Base-by-base conservation (phyloP, 441 rosid species). In the Euphorbia celastroides region DNA sequence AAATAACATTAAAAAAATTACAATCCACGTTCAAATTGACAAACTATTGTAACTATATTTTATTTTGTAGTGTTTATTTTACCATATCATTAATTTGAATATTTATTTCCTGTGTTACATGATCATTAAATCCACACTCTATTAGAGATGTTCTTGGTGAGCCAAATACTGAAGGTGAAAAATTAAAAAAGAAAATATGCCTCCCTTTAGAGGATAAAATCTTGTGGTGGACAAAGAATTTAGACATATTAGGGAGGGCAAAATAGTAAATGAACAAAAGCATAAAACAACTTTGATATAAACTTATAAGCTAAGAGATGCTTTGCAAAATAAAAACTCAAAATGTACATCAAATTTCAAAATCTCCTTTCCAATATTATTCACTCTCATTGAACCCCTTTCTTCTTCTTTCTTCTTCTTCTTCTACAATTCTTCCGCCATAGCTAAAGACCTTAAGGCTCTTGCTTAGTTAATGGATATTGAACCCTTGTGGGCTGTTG, bases 401-500 rank as follows among this genome's bases (percentile, higher is more conserved):
- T 63, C 54, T 54, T 62, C 19, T 23, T 44, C 65, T 66, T 3
- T 34, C 34, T 60, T 20, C 19, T 50, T 55, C 22, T 44, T 52
- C 70, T 28, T 56, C 42, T 69, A 23, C 59, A 63, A 23, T 19
- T 31, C 72, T 57, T 57, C 20, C 62, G 58, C 31, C 57, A 46
- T 51, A 62, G 64, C 26, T 20, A 70, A 74, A 75, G 84, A 14
- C 86, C 79, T 73, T 76, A 83, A 79, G 50, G 50, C 2, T 11
- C n/a, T 1, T 14, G 65, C 67, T 62, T 86, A 85, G 96, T 88
- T 93, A 77, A 93, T 93, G 96, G 97, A 90, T 89, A 86, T 89
- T 86, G 93, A 87, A 83, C 89, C 92, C 90, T 82, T 86, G 76
- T 82, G 92, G 90, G 81, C 79, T 80, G 81, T 84, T 82, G 91